These are phyloP conservation scores for Wickerhamiella brachini DNA, from an alignment of 805 yeast species.

Conservation along the genomic window DNA sequence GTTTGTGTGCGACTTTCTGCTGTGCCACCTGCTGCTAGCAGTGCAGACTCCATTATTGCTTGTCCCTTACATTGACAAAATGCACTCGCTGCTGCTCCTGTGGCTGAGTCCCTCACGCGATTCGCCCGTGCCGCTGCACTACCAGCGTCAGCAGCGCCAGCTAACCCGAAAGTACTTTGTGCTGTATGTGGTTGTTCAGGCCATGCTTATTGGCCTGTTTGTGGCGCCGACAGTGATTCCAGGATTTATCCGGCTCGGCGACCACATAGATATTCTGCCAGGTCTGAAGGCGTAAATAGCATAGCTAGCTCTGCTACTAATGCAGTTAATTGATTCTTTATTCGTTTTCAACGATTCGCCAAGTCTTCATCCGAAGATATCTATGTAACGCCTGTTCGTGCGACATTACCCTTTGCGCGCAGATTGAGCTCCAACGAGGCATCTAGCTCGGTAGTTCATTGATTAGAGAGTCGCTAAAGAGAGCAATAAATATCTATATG, in stretches of 20 bases:
- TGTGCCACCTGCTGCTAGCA: slow-evolving; percentile 71
- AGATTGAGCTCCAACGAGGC: no score
- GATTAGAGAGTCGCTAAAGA: background rate
- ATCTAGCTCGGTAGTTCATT: no score
- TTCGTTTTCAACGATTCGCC: no score
- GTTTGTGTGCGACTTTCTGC: slow-evolving; percentile 79
- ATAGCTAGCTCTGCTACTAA: background rate
- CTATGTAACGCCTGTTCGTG: no score
- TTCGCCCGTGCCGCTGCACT: slow-evolving; percentile 67
- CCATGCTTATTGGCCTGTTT: slow-evolving; percentile 1
- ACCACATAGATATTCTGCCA: background rate
- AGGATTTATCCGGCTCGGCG: background rate
- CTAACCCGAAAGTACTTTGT: slow-evolving; percentile 7
- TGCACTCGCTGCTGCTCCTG: slow-evolving; percentile 88
- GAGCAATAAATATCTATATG: background rate
- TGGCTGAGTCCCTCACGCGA: slow-evolving; percentile 87
- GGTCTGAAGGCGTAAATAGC: background rate
- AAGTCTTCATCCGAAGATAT: no score
- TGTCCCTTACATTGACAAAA: slow-evolving; percentile 71
- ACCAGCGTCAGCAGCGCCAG: slow-evolving; percentile 55
- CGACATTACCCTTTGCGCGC: no score
- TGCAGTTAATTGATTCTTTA: no score
- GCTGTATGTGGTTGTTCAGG: slow-evolving; percentile 2
- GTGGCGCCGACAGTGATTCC: slow-evolving; percentile 5
- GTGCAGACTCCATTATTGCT: slow-evolving; percentile 67